Base-by-base conservation (phyloP, 768 basidiomycete species). In the Boletus eberwhitei region DNA sequence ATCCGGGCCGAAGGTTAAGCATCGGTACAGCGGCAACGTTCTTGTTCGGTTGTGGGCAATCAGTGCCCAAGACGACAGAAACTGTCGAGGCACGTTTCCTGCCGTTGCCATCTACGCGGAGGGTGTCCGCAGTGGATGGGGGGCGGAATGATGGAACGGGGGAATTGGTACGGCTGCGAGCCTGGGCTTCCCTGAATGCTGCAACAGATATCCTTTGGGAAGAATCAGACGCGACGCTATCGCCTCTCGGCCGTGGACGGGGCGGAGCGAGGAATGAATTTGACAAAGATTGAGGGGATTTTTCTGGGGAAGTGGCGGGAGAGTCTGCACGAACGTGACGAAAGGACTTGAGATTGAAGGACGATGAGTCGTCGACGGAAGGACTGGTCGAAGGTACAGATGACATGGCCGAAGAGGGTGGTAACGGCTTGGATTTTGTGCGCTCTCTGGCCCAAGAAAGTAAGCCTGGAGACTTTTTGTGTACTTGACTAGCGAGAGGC, bases 161-260 rank as follows among this genome's bases (percentile, higher is more conserved):
- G 0, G 86, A 87, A 49, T 79, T 81, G 13, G 85, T 77, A 26
- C 76, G 69, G 59, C 84, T 77, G 39, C 87, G 74, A 5, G 87
- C 85, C 52, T 88, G 86, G 19, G 81, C 87, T 73, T 90, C 88
- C 50, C 86, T 81, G 65, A 91, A 91, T 3, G 89, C 89, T 3
- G 87, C 89, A 32, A 91, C 85, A 8, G 87, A 87, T 24, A 91
- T 90, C 50, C 87, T 80, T 58, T 88, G 88, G 2, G 84, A 84
- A 6, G 82, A 75, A 38, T 88, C 85, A 4, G 86, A 86, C 17
- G 79, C 78, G 56, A 76, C 61, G 67, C 86, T 86, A 41, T 75
- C 73, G 21, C 77, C 81, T 60, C 88, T 79, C 16, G 83, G 80
- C 2, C 85, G 79, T 19, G 79, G 65, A 8, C 64, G 64, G 6